Base-by-base conservation (phyloP, 2,329 filamentous ascomycete species). In the Hysterium pulicare region DNA sequence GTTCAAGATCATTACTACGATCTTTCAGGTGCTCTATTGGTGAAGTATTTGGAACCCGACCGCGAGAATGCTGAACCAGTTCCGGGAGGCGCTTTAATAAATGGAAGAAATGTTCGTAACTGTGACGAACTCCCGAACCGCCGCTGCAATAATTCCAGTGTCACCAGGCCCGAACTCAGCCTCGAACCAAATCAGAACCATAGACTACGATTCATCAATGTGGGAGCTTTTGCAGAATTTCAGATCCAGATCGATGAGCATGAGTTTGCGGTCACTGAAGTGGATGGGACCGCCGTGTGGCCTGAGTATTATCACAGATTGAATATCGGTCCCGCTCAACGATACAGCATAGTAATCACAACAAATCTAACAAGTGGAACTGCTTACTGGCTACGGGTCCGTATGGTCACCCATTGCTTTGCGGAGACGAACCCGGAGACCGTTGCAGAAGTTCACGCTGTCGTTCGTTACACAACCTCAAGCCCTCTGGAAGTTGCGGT, bases 1-100 rank as follows among this genome's bases (percentile, higher is more conserved):
- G 62, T 87, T 4, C 80, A 79, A 20, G 84, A 87, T 50, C 79
- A 84, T 60, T 87, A 87, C 48, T 81, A 86, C 51, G 78, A 83
- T 38, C 58, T 67, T 1, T 71, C 70, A 8, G 66, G 68, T 5
- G 57, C 58, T 1, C 62, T 81, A 0, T 57, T 81, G 3, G 72
- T 74, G 57, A 67, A 74, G 15, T 82, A 83, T 46, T 71, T 84
- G 2, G 66, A 61, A 9, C 69, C 69, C 0, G 68, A 68, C 11
- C 59, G 72, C 53, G 70, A 72, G 26, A 73, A 72, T 32, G 74
- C 77, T 1, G 83, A 86, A 54, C 83, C 83, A 0, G 75, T 72
- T 1, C 70, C 70, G 1, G 55, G 77, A 36, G 61, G 67, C 15
- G 70, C 64, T 3, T 50, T 72, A 21, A 68, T 73, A 44, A 72